phyloP scores from a whole-genome alignment of 768 basidiomycete genomes.

The Pholiota microspora region DNA sequence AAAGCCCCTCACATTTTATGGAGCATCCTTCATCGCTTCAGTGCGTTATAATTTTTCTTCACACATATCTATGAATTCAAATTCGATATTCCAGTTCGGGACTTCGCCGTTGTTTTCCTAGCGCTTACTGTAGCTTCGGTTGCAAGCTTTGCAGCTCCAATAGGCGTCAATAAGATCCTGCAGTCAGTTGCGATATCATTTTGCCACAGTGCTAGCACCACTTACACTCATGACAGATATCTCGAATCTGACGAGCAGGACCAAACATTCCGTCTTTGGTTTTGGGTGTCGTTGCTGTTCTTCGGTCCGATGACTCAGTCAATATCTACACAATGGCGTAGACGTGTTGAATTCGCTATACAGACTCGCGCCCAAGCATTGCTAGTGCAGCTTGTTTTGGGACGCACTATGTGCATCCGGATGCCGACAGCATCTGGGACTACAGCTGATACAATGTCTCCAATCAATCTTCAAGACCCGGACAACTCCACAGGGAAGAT shows the following conservation, averaged over 20 bases:
- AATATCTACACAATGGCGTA: slow-evolving; percentile 52
- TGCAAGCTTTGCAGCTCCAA: slow-evolving; percentile 33
- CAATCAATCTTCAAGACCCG: not conserved
- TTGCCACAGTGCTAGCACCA: not conserved
- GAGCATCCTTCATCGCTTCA: slow-evolving; percentile 33
- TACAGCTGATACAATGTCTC: not conserved
- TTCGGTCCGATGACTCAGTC: slow-evolving; percentile 43
- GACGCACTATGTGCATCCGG: slow-evolving; percentile 56
- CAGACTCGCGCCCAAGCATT: slow-evolving; percentile 37
- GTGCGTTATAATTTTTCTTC: slow-evolving; percentile 16
- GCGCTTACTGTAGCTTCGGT: slow-evolving; percentile 28
- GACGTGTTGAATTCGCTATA: slow-evolving; percentile 44
- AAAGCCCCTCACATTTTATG: no score
- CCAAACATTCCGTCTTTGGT: slow-evolving; percentile 57
- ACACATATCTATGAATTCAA: not conserved
- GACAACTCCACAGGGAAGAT: not conserved
- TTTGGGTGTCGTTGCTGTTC: slow-evolving; percentile 59
- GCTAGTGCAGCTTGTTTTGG: slow-evolving; percentile 40
- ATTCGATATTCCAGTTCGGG: slow-evolving; percentile 17
- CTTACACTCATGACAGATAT: slow-evolving; percentile 13
- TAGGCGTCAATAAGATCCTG: slow-evolving; percentile 41
- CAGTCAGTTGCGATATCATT: slow-evolving; percentile 21
- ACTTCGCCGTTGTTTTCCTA: slow-evolving; percentile 29
- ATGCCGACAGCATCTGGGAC: slow-evolving; percentile 49
- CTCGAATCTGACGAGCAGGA: slow-evolving; percentile 20